These are phyloP conservation scores for Phytophthora litchii DNA, from an alignment of 352 stramenopile species.

Conservation along the genomic window DNA sequence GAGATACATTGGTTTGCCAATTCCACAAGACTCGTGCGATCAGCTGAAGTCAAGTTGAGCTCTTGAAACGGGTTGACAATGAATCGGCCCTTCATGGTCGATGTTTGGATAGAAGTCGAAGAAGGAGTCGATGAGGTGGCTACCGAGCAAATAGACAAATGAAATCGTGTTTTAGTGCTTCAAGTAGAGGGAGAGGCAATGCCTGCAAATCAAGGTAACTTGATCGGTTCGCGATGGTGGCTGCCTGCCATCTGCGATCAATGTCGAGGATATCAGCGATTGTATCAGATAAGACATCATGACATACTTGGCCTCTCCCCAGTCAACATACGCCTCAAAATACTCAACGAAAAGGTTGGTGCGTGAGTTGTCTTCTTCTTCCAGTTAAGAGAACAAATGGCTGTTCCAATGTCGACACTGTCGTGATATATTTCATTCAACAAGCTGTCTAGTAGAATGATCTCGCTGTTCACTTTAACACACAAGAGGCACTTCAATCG, in stretches of 20 bases:
- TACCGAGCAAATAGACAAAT: constrained; percentile 13
- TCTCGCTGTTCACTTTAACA: too few species aligned
- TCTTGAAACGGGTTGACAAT: constrained; percentile 11
- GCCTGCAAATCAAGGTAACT: not conserved
- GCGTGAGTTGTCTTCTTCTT: not conserved
- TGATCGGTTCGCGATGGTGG: not conserved
- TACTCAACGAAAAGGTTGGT: not conserved
- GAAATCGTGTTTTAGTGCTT: not conserved
- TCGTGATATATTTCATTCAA: too few species aligned
- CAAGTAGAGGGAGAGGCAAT: constrained; percentile 1
- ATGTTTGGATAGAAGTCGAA: too few species aligned
- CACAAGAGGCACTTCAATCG: too few species aligned
- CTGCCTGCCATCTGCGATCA: constrained; percentile 1
- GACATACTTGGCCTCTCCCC: not conserved
- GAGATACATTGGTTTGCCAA: constrained; percentile 3
- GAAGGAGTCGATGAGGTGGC: too few species aligned
- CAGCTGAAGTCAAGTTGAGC: constrained; percentile 5
- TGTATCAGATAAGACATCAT: constrained; percentile 18
- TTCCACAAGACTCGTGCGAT: not conserved
- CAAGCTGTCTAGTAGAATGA: too few species aligned
- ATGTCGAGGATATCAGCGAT: not conserved
- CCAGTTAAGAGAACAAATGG: too few species aligned
- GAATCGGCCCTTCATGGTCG: constrained; percentile 7
- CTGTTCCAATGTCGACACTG: too few species aligned
- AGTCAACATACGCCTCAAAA: not conserved